Evolutionary conservation across 2,329 filamentous ascomycete genomes (phyloP).

Genomic region (Orbilia blumenaviensis): DNA sequence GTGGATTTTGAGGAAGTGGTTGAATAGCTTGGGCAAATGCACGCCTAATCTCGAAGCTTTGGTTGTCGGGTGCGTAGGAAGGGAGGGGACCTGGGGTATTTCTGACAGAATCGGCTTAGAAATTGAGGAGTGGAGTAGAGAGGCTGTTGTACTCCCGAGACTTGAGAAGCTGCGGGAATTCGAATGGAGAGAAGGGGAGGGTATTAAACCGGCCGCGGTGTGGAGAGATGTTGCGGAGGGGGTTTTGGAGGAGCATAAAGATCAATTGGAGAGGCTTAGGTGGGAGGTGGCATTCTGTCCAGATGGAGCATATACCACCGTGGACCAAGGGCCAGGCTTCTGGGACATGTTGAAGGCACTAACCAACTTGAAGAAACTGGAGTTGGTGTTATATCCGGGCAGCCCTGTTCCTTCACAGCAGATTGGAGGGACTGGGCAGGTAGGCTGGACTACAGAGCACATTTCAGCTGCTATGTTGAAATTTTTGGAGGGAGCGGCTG

Average conservation of each 20-base stretch:
- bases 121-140: background rate
- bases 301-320: background rate
- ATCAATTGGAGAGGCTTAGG: constrained; percentile 9
- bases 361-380: constrained; percentile 9
- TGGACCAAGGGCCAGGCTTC: background rate
- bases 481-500: background rate
- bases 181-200: constrained; percentile 18
- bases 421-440: background rate
- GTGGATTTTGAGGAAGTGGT: constrained; percentile 28
- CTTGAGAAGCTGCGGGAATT: constrained; percentile 35
- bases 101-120: constrained; percentile 26
- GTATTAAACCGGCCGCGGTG: background rate
- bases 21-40: constrained; percentile 31
- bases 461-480: background rate
- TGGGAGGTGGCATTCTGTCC: background rate
- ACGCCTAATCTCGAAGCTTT: constrained; percentile 18
- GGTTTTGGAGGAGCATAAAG: constrained; percentile 9
- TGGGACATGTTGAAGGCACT: background rate
- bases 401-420: background rate
- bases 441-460: background rate
- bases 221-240: background rate
- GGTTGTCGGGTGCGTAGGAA: constrained; percentile 3
- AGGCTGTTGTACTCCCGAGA: background rate
- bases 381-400: background rate
- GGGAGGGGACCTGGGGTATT: constrained; percentile 15